Percentiles rank a stretch among this genome's conserved stretches.
These are phyloP conservation scores for Tetracentron sinense DNA, from an alignment of 164 flowering plant species.

Conservation along the genomic window DNA sequence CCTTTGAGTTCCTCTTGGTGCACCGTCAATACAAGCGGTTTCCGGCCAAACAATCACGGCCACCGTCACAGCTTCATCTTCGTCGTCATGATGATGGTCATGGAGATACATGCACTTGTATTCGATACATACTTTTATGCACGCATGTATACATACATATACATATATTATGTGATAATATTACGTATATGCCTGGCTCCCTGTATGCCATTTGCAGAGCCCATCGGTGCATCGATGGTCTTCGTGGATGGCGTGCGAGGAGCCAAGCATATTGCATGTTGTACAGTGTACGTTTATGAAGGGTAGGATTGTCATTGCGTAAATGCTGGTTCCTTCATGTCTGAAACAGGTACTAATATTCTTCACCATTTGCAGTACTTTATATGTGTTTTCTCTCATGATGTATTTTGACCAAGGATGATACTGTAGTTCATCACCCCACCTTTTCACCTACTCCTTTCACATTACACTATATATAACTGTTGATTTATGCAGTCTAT, in stretches of 20 bases:
- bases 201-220: slow-evolving; percentile 69
- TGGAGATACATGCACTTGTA: neutral
- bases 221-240: slow-evolving; percentile 38
- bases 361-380: too few species aligned
- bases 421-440: too few species aligned
- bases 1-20: neutral
- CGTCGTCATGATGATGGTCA: neutral
- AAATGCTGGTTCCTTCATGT: neutral
- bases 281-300: too few species aligned
- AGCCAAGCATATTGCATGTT: slow-evolving; percentile 52
- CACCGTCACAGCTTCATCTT: neutral
- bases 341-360: too few species aligned
- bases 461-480: too few species aligned
- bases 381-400: too few species aligned
- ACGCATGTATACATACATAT: neutral
- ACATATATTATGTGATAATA: neutral
- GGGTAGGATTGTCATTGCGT: neutral
- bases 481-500: too few species aligned
- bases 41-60: too few species aligned
- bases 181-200: slow-evolving; percentile 76
- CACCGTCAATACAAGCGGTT: too few species aligned
- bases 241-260: slow-evolving; percentile 65
- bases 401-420: too few species aligned
- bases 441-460: too few species aligned
- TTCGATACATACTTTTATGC: neutral